These are phyloP conservation scores for Solanum chiquidenum DNA, from an alignment of 257 asterid species.

Conservation along the genomic window DNA sequence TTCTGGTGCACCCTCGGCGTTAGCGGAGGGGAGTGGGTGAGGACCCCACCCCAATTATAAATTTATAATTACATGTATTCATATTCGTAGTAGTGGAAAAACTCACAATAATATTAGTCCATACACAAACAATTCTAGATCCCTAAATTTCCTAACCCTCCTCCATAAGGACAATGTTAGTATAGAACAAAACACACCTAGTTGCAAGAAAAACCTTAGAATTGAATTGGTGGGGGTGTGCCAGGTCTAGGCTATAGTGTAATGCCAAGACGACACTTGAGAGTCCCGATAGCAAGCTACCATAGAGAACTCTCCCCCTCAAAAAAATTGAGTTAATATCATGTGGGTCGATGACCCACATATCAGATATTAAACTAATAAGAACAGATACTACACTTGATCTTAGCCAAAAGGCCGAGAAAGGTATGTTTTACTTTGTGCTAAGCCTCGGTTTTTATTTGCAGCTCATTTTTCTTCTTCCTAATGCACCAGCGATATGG, in stretches of 20 bases:
- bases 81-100: background rate
- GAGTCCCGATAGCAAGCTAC: background rate
- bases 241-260: background rate
- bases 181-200: background rate
- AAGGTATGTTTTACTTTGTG: background rate
- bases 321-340: background rate
- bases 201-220: background rate
- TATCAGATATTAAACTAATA: constrained; percentile 30
- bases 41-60: too few species aligned
- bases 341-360: background rate
- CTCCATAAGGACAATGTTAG: background rate
- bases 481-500: background rate
- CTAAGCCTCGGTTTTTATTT: background rate
- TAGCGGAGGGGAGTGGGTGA: too few species aligned
- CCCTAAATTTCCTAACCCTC: background rate
- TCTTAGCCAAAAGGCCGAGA: constrained; percentile 33
- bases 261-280: background rate
- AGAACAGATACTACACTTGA: constrained; percentile 33
- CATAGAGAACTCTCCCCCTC: background rate
- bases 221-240: background rate
- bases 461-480: background rate
- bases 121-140: background rate
- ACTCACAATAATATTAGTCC: background rate
- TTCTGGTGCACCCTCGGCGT: too few species aligned
- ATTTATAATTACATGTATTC: too few species aligned